These are phyloP conservation scores for Dryadomyces quercivorus DNA, from an alignment of 2,329 filamentous ascomycete species.

Conservation along the genomic window DNA sequence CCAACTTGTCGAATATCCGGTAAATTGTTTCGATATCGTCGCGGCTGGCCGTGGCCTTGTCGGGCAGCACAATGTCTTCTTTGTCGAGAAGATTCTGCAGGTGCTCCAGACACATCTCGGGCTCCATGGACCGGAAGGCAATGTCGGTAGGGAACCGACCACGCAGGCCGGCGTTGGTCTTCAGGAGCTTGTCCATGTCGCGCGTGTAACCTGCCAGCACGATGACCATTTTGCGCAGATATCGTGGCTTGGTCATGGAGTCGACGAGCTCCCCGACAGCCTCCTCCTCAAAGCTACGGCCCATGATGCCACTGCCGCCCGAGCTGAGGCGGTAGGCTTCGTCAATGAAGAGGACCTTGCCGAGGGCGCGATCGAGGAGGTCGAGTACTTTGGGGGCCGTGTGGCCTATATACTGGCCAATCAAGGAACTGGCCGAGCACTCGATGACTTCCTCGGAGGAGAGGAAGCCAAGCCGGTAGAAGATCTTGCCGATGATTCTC, in stretches of 20 bases:
- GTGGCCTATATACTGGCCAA: slow-evolving; percentile 56
- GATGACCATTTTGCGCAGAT: slow-evolving; percentile 45
- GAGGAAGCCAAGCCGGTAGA: slow-evolving; percentile 61
- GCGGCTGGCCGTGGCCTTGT: background rate
- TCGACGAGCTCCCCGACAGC: slow-evolving; percentile 41
- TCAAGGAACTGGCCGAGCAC: slow-evolving; percentile 53
- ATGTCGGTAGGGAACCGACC: slow-evolving; percentile 44
- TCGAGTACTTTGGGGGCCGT: slow-evolving; percentile 54
- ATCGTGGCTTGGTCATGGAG: slow-evolving; percentile 40
- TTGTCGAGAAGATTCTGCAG: background rate
- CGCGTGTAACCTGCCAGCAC: slow-evolving; percentile 57
- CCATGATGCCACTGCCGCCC: slow-evolving; percentile 17
- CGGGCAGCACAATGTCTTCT: background rate
- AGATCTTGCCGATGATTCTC: slow-evolving; percentile 61
- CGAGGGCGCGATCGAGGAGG: slow-evolving; percentile 47
- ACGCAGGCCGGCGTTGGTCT: slow-evolving; percentile 50
- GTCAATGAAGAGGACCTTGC: slow-evolving; percentile 58
- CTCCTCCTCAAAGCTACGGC: slow-evolving; percentile 36
- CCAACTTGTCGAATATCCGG: background rate
- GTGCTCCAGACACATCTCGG: background rate
- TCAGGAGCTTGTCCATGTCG: slow-evolving; percentile 52
- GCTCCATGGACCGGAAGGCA: background rate
- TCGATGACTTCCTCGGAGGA: slow-evolving; percentile 40
- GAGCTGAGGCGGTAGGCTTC: slow-evolving; percentile 55
- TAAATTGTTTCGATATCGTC: background rate